Evolutionary conservation across 2,329 filamentous ascomycete species (phyloP).

Genomic region (Sclerotinia subarctica): DNA sequence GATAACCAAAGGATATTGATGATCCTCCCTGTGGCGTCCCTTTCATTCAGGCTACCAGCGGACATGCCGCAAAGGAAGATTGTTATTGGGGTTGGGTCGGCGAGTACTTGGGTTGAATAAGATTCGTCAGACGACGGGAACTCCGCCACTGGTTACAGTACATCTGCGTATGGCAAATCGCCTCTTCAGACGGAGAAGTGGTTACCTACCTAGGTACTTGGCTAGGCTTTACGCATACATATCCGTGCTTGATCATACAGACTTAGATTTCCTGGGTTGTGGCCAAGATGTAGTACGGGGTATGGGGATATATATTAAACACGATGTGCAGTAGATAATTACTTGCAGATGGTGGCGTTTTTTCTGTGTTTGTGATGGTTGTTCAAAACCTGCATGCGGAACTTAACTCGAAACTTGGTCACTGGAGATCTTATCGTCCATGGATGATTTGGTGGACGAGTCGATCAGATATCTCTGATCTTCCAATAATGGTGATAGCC

Average conservation of each 20-base stretch:
- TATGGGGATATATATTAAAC: no score
- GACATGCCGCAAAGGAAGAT: background rate
- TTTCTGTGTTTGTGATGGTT: background rate
- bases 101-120: background rate
- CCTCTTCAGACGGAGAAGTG: background rate
- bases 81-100: background rate
- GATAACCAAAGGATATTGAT: background rate
- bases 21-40: background rate
- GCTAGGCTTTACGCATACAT: background rate
- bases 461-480: no score
- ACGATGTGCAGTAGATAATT: background rate
- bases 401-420: background rate
- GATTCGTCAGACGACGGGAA: background rate
- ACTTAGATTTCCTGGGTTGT: no score
- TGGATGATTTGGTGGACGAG: no score
- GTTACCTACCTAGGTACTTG: background rate
- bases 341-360: conserved; percentile 11
- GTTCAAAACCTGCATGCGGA: background rate
- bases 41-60: background rate
- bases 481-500: no score
- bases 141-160: background rate
- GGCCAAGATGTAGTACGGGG: no score
- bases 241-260: no score
- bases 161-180: background rate
- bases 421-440: background rate